Conservation (phyloP, 495 filamentous ascomycete species). For the Acidiella bohemica region DNA sequence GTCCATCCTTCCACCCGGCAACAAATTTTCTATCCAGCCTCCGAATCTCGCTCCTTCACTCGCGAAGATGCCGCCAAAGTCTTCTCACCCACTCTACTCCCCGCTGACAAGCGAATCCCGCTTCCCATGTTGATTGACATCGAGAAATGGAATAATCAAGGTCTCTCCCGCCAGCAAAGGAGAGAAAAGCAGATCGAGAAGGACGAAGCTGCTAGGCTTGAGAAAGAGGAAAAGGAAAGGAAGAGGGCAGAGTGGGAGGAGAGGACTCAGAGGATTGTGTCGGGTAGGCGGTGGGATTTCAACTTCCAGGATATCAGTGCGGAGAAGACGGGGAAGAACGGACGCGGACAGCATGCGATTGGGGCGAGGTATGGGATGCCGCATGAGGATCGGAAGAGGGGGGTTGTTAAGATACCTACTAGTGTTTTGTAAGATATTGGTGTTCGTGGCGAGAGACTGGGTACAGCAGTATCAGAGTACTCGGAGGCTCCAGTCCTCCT, state of each 20-base stretch:
- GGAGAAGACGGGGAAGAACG: conserved; percentile 45
- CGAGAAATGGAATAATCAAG: conserved; percentile 38
- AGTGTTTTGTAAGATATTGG: conserved; percentile 39
- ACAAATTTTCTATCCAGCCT: conserved; percentile 80
- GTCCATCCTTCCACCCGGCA: conserved; percentile 64
- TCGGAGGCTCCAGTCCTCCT: too few species aligned
- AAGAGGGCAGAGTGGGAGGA: conserved; percentile 31
- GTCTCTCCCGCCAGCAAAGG: conserved; percentile 32
- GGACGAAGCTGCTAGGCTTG: conserved; percentile 19
- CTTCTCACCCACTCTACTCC: conserved; percentile 59
- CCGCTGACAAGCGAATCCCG: conserved; percentile 75
- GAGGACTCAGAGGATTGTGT: conserved; percentile 32
- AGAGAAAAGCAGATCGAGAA: conserved; percentile 28
- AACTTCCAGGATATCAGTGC: conserved; percentile 54
- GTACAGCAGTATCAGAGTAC: too few species aligned
- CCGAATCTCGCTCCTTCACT: conserved; percentile 82
- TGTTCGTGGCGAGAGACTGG: too few species aligned
- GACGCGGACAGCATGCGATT: conserved; percentile 25
- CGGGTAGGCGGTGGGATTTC: conserved; percentile 62
- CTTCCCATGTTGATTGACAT: conserved; percentile 68
- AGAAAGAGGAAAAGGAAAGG: conserved; percentile 29
- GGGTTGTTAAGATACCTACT: conserved; percentile 58
- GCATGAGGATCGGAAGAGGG: conserved; percentile 56
- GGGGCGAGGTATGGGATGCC: conserved; percentile 60
- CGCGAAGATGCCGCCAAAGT: conserved; percentile 78